Conservation (phyloP, 306 rosid species). For the Cicer pinnatifidum region DNA sequence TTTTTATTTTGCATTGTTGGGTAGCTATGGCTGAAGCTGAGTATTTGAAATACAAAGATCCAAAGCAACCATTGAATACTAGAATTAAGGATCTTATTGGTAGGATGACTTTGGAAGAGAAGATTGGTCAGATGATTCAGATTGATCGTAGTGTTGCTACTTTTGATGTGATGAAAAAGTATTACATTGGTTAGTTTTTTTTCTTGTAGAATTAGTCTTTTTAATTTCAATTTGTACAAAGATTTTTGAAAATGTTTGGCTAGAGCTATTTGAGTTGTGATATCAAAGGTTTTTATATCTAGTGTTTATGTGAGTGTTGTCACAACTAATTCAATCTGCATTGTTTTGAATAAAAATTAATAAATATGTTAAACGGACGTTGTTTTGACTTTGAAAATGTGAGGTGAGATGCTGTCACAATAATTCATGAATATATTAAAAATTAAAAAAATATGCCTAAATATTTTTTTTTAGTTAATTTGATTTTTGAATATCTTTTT, state of each 20-base stretch:
- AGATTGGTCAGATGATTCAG: slow-evolving; percentile 51
- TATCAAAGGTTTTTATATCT: not conserved
- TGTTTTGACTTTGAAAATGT: too few species aligned
- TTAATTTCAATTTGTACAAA: not conserved
- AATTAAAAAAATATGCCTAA: too few species aligned
- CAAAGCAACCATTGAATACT: slow-evolving; percentile 45
- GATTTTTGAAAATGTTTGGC: not conserved
- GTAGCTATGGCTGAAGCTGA: slow-evolving; percentile 28
- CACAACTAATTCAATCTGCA: too few species aligned
- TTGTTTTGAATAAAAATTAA: not conserved
- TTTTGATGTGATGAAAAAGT: slow-evolving; percentile 40
- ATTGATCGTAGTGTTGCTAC: slow-evolving; percentile 47
- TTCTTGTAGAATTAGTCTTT: not conserved
- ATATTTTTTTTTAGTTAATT: too few species aligned
- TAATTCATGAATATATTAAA: too few species aligned
- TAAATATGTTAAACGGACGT: not conserved
- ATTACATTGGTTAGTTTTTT: slow-evolving; percentile 45
- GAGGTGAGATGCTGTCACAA: too few species aligned
- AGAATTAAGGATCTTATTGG: slow-evolving; percentile 43
- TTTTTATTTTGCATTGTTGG: slow-evolving; percentile 39
- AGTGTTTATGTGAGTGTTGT: too few species aligned
- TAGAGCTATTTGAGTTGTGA: not conserved
- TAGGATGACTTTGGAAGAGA: slow-evolving; percentile 50
- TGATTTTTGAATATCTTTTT: too few species aligned
- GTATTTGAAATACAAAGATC: slow-evolving; percentile 49